These are phyloP conservation scores for Paxillus involutus DNA, from an alignment of 768 basidiomycete genomes.

Conservation along the genomic window DNA sequence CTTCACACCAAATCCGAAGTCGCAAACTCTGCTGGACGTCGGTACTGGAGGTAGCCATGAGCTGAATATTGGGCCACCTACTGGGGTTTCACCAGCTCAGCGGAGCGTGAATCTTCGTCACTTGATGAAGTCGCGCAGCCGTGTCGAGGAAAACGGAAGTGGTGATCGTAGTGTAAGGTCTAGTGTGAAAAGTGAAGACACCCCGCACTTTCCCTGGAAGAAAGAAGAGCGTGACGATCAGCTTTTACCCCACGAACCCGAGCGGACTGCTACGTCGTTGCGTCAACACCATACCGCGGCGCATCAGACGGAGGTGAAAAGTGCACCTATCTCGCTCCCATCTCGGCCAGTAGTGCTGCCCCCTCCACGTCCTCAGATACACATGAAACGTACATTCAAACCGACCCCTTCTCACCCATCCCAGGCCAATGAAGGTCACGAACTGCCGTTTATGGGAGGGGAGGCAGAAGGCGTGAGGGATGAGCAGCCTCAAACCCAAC, in stretches of 20 bases:
- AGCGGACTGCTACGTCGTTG: neutral
- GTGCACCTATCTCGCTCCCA: slow-evolving; percentile 6
- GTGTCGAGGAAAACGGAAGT: slow-evolving; percentile 24
- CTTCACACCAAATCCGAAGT: slow-evolving; percentile 20
- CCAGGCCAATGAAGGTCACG: neutral
- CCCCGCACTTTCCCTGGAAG: neutral
- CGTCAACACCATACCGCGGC: neutral
- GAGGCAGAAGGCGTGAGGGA: neutral
- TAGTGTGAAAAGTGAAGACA: slow-evolving; percentile 23
- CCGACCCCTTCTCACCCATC: neutral
- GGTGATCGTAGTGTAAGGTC: slow-evolving; percentile 27
- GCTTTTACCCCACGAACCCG: neutral
- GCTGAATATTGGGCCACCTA: slow-evolving; percentile 21
- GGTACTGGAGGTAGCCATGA: slow-evolving; percentile 9
- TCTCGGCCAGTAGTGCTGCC: slow-evolving; percentile 20
- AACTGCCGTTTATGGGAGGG: neutral
- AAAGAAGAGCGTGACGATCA: slow-evolving; percentile 17
- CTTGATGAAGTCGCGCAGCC: slow-evolving; percentile 24
- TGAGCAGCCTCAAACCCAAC: neutral
- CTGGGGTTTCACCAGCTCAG: slow-evolving; percentile 23
- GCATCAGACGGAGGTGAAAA: neutral
- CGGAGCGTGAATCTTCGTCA: slow-evolving; percentile 31
- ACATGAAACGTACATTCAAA: slow-evolving; percentile 8
- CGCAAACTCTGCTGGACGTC: slow-evolving; percentile 22
- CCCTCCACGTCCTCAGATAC: slow-evolving; percentile 22